Conservation (phyloP, 2,329 filamentous ascomycete genomes). For the Pseudofabraea citricarpa region DNA sequence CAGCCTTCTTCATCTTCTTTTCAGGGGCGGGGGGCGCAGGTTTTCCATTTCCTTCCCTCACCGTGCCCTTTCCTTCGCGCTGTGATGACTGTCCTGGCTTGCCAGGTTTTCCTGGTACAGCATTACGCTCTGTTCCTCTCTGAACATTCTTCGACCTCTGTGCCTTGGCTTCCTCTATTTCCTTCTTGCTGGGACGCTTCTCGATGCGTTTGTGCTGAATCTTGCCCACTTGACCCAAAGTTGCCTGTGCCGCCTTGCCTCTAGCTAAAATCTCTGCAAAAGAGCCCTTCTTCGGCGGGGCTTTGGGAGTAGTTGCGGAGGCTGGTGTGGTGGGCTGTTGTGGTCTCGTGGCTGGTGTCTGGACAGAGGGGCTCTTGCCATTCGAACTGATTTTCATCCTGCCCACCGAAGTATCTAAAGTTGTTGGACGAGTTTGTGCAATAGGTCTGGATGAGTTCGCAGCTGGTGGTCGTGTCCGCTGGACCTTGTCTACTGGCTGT, state of each 20-base stretch:
- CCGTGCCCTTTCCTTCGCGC: slow-evolving; percentile 13
- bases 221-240: slow-evolving; percentile 58
- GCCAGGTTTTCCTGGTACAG: slow-evolving; percentile 21
- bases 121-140: slow-evolving; percentile 15
- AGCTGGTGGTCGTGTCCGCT: slow-evolving; percentile 27
- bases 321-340: slow-evolving; percentile 19
- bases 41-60: slow-evolving; percentile 18
- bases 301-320: slow-evolving; percentile 10
- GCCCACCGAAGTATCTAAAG: slow-evolving; percentile 15
- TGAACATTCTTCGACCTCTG: slow-evolving; percentile 18
- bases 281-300: slow-evolving; percentile 64
- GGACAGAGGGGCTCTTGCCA: slow-evolving; percentile 4
- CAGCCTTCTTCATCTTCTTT: slow-evolving; percentile 59
- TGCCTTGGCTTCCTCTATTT: slow-evolving; percentile 27
- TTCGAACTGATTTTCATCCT: slow-evolving; percentile 15
- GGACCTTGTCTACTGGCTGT: slow-evolving; percentile 36
- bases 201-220: slow-evolving; percentile 73
- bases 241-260: slow-evolving; percentile 60
- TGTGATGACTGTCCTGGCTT: slow-evolving; percentile 10
- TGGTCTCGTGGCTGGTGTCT: slow-evolving; percentile 4
- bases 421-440: slow-evolving; percentile 8
- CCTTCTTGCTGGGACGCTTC: slow-evolving; percentile 53
- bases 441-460: slow-evolving; percentile 19
- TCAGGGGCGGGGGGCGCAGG: slow-evolving; percentile 33
- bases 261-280: slow-evolving; percentile 71